Evolutionary conservation across 441 rosid genomes (phyloP).

Genomic region (Francoa sonchifolia): DNA sequence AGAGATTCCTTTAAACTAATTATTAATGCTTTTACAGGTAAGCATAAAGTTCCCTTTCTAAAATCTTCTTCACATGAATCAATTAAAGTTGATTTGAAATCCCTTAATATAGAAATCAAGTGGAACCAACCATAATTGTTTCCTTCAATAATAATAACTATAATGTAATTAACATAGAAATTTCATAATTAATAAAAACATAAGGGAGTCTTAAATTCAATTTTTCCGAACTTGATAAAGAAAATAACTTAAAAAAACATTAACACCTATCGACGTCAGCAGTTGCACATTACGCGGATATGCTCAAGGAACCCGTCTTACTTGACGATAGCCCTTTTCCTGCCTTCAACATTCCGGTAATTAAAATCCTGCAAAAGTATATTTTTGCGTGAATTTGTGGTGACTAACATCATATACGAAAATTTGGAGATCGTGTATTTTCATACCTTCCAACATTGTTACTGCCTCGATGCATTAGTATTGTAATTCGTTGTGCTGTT

Average conservation of each 20-base stretch:
- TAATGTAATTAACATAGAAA: too few species aligned
- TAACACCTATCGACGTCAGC: constrained; percentile 3
- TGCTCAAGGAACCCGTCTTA: constrained; percentile 70
- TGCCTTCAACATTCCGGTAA: constrained; percentile 38
- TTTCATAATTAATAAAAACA: too few species aligned
- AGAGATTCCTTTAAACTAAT: too few species aligned
- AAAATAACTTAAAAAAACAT: constrained; percentile 5
- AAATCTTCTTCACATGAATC: too few species aligned
- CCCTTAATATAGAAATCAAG: too few species aligned
- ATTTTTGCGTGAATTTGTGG: too few species aligned
- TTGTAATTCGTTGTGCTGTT: constrained; percentile 63
- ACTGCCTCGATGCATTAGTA: constrained; percentile 40
- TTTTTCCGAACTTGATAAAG: neutral
- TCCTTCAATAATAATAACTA: too few species aligned
- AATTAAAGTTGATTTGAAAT: too few species aligned
- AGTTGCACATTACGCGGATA: constrained; percentile 40
- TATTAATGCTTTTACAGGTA: too few species aligned
- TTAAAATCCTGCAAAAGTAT: constrained; percentile 55
- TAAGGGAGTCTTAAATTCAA: neutral
- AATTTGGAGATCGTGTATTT: neutral
- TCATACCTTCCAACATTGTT: constrained; percentile 51
- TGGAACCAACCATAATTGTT: too few species aligned
- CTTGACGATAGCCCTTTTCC: constrained; percentile 53
- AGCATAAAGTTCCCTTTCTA: too few species aligned
- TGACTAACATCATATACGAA: too few species aligned